Evolutionary conservation across 2,329 filamentous ascomycete genomes (phyloP), one percentile per base, ranked within the genome.

Genomic region (Pseudopyricularia javanii): DNA sequence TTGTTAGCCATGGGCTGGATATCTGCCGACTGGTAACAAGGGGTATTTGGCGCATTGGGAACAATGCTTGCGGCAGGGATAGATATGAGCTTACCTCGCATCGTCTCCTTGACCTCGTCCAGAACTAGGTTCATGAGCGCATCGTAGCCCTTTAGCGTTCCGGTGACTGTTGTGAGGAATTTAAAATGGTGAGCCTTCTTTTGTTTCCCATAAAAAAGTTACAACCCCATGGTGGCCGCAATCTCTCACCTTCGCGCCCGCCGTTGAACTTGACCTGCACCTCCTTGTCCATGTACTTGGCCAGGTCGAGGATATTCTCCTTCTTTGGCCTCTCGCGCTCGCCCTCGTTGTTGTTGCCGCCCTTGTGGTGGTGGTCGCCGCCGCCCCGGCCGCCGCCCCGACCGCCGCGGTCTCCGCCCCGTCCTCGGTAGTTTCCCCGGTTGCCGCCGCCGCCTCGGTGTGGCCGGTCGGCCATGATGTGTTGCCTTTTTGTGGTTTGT

Each of bases 121-220:
- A 98, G 75, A 26, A 98, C 93, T 56, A 98, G 76, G 67, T 98
- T 98, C 91, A 97, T 97, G 56, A 98, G 77, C 62, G 93, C 91
- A 67, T 98, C 93, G 68, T 91, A 97, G 57, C 93, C 93, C 70
- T 97, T 97, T 43, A 98, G 75, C 1, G 82, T 88, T 51, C 93
- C 93, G 50, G 83, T 85, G 54, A 95, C 91, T 95, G 63, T 7
- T 47, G n/a, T n/a, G n/a, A n/a, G n/a, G n/a, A n/a, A n/a, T n/a
- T n/a, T n/a, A n/a, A n/a, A n/a, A n/a, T n/a, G n/a, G n/a, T n/a
- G n/a, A n/a, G n/a, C n/a, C n/a, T n/a, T 30, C 2, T 50, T 7
- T 24, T 37, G 17, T 14, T 5, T 4, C 14, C 7, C 24, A 48
- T 12, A 14, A 14, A 3, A 22, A 28, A 30, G 45, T 26, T 14